Evolutionary conservation across 352 stramenopile species (phyloP), one percentile per base, ranked within the genome.

Genomic region (Pythium volutum): DNA sequence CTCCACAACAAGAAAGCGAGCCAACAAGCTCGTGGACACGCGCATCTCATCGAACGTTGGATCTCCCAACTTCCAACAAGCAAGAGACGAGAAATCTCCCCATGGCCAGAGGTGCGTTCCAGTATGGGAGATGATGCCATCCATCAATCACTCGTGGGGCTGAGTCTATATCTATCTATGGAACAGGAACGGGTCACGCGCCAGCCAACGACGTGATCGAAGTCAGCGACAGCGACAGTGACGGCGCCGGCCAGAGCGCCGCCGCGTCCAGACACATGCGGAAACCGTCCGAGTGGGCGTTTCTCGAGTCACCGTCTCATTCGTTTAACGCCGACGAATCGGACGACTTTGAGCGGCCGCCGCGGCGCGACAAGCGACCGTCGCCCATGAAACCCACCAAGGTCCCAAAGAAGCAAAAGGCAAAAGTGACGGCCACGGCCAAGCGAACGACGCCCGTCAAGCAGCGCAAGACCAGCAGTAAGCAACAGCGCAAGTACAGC

Each of bases 171-270:
- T 48, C 22, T 25, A 18, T 29, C n/a, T 48, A 27, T 48, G n/a
- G n/a, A 29, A 39, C 34, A 62, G 55, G n/a, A 29, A 39, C 34
- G 55, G 55, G 45, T 22, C 50, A 42, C 51, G n/a, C 10, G 8
- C 26, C 18, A 4, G 14, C 36, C 18, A 18, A 43, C 41, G 54
- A 68, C 62, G 62, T 63, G 16, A 63, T 63, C 54, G 55, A 62
- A 39, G 46, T 62, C 38, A 63, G 54, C 54, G 61, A 67, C 27
- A 60, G 53, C 61, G 62, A 67, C 46, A 53, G 46, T 48, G 54
- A 58, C 25, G 46, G 25, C 29, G 1, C 1, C 14, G 22, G 14
- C n/a, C 18, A n/a, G n/a, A 18, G 45, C 51, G 42, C 9, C 38
- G 60, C 7, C 33, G 51, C 53, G 25, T 59, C 53, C 10, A 29